Base-by-base conservation (phyloP, 306 rosid species). In the Biancaea sappan region DNA sequence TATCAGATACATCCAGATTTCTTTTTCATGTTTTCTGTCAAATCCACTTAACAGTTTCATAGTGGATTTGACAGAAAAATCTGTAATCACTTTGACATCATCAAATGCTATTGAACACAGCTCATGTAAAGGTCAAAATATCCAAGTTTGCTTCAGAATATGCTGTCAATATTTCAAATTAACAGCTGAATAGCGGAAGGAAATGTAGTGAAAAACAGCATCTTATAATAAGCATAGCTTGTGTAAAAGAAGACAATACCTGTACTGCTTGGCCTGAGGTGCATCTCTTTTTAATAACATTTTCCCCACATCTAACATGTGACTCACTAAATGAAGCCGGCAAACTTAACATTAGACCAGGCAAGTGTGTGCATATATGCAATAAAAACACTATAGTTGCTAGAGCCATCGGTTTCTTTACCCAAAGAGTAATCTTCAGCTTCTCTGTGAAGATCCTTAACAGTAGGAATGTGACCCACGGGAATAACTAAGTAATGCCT, bases 401-500 rank as follows among this genome's bases (percentile, higher is more conserved):
- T 31, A 41, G 14, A 40, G 57, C n/a, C 32, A 62, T 46, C 18
- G 40, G 67, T 52, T 47, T 71, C 65, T 54, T 75, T 88, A 91
- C 97, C 94, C 82, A 91, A 56, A 75, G 88, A 70, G 79, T 80
- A 72, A 74, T 91, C 90, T 80, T 88, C 90, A 26, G 78, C 41
- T 56, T 40, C 84, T 68, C 84, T 84, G 34, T 74, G 83, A 72
- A 88, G 90, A 84, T 88, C 79, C 0, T 77, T 88, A 44, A 89
- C 94, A 40, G 88, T 77, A 28, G 92, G 84, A 81, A 89, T 85
- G 73, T 91, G 97, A 57, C 79, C 79, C 72, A 79, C 81, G 6
- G 97, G 90, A 76, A 91, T 73, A 65, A 88, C 92, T 64, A 91
- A 88, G 92, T 87, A 91, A 85, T 91, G 97, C 89, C 97, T 91